A percentile compares a stretch with the other conserved stretches of the same genome.
phyloP scores from a whole-genome alignment of 805 yeast species.

The Cyberlindnera japonica region DNA sequence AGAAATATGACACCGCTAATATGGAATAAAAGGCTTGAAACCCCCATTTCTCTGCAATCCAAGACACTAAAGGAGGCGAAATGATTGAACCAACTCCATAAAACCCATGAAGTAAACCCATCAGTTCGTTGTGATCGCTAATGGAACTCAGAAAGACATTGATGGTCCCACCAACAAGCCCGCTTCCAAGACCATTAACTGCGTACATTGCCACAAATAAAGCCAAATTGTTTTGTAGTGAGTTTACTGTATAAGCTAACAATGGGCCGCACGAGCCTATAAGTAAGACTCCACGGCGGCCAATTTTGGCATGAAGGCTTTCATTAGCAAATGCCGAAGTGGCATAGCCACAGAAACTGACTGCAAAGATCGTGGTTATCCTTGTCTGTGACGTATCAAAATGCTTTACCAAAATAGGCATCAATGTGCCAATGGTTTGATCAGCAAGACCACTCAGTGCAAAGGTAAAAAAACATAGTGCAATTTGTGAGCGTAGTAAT shows the following conservation, averaged over 20 bases:
- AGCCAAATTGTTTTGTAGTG: constrained; percentile 36
- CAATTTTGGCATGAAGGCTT: constrained; percentile 37
- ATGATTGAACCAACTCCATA: constrained; percentile 73
- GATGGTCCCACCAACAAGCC: constrained; percentile 51
- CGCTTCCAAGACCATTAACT: constrained; percentile 51
- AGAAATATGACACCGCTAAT: constrained; percentile 34
- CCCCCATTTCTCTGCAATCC: constrained; percentile 30
- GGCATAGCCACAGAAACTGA: constrained; percentile 53
- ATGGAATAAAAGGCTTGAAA: constrained; percentile 22
- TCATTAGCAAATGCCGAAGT: constrained; percentile 48
- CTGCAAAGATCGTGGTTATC: constrained; percentile 47
- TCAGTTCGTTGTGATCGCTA: constrained; percentile 49
- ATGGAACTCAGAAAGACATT: constrained; percentile 46
- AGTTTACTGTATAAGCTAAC: constrained; percentile 33
- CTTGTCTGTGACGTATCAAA: constrained; percentile 47
- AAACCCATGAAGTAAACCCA: constrained; percentile 63
- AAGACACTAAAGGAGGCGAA: constrained; percentile 62
- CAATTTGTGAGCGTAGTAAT: constrained; percentile 42
- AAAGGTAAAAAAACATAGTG: constrained; percentile 37
- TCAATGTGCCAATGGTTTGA: constrained; percentile 56
- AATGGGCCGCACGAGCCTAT: constrained; percentile 35
- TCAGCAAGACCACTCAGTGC: constrained; percentile 53
- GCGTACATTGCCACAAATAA: constrained; percentile 38
- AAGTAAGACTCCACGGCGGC: constrained; percentile 44
- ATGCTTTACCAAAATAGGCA: constrained; percentile 47